A percentile compares a stretch with the other conserved stretches of the same genome.
These are phyloP conservation scores for Raffaelea albimanens DNA, from an alignment of 2,329 filamentous ascomycete genomes.

Conservation along the genomic window DNA sequence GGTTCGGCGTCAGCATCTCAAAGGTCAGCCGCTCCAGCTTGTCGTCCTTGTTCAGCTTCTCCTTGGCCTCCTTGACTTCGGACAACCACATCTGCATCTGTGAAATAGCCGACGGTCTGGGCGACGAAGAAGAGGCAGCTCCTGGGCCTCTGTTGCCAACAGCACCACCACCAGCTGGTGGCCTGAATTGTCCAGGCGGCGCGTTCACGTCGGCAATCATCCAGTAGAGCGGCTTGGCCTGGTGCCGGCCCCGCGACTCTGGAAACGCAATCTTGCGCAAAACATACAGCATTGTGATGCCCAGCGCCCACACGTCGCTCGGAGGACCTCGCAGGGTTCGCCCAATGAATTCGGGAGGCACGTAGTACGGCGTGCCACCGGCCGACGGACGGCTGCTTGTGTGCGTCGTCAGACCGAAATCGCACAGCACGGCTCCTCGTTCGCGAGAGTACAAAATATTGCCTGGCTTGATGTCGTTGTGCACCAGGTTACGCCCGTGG, in stretches of 20 bases:
- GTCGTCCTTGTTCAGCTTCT: slow-evolving; percentile 35
- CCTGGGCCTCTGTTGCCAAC: no score
- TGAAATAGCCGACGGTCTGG: slow-evolving; percentile 26
- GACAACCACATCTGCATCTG: slow-evolving; percentile 49
- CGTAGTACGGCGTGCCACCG: slow-evolving; percentile 52
- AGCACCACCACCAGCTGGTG: no score
- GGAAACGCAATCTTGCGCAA: slow-evolving; percentile 46
- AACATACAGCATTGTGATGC: slow-evolving; percentile 52
- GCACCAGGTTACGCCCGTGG: slow-evolving; percentile 41
- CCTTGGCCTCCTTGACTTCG: slow-evolving; percentile 40
- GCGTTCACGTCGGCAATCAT: slow-evolving; percentile 45
- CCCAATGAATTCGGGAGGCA: slow-evolving; percentile 52
- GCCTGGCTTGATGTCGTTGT: slow-evolving; percentile 55
- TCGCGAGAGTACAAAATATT: slow-evolving; percentile 52
- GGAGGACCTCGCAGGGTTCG: slow-evolving; percentile 41
- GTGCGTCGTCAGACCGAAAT: slow-evolving; percentile 47
- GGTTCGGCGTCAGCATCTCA: slow-evolving; percentile 45
- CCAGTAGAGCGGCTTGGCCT: slow-evolving; percentile 46
- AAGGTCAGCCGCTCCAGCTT: slow-evolving; percentile 40
- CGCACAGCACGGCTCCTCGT: slow-evolving; percentile 49
- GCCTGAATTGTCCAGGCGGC: background rate
- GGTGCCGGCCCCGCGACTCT: slow-evolving; percentile 38
- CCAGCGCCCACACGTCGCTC: slow-evolving; percentile 51
- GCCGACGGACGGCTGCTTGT: slow-evolving; percentile 34
- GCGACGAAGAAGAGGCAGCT: no score